These are phyloP conservation scores for Leccinum subgranulosum DNA, from an alignment of 768 basidiomycete genomes.

Conservation along the genomic window DNA sequence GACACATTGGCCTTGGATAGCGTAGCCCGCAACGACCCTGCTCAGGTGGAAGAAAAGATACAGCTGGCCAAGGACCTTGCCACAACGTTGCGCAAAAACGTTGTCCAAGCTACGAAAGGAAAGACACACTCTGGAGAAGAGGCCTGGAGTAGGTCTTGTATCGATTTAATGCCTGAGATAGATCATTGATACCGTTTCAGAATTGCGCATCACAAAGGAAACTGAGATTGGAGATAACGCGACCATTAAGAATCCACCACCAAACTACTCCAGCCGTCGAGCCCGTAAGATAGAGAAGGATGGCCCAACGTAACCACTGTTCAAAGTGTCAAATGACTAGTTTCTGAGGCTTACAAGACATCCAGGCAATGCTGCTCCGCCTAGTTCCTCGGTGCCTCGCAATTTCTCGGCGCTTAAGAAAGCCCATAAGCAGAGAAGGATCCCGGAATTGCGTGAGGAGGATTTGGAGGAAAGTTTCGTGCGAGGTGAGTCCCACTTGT, in stretches of 20 bases:
- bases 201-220: constrained; percentile 67
- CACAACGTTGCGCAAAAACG: constrained; percentile 68
- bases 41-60: constrained; percentile 50
- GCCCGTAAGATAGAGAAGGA: constrained; percentile 43
- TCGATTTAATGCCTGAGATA: background rate
- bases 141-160: constrained; percentile 52
- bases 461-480: constrained; percentile 90
- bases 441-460: constrained; percentile 70
- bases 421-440: constrained; percentile 57
- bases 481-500: constrained; percentile 51
- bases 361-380: constrained; percentile 32
- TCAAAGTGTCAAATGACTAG: constrained; percentile 28
- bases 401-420: constrained; percentile 71
- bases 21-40: constrained; percentile 41
- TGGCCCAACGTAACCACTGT: constrained; percentile 25
- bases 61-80: constrained; percentile 71
- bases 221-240: constrained; percentile 89
- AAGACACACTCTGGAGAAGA: constrained; percentile 36
- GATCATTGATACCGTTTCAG: constrained; percentile 36
- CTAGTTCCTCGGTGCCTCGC: constrained; percentile 30
- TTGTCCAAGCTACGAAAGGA: constrained; percentile 74
- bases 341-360: constrained; percentile 27
- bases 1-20: constrained; percentile 45
- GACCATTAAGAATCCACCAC: constrained; percentile 60
- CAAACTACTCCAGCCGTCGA: constrained; percentile 45